Base-by-base conservation (phyloP, 192 early-diverging fungal genomes). In the Gigaspora rosea region DNA sequence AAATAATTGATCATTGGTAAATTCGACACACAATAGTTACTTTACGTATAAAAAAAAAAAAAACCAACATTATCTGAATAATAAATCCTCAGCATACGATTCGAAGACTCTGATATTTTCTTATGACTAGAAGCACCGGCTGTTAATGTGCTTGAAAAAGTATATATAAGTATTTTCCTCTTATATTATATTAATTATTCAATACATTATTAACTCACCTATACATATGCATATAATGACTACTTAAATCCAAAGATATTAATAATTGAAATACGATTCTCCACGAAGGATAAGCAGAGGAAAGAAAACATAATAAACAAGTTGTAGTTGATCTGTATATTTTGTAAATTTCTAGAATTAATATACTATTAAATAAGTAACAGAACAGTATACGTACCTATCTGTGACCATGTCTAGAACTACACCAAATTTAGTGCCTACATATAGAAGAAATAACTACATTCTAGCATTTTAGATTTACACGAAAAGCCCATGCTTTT, bases 331-430 rank as follows among this genome's bases (percentile, higher is more conserved):
- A 94, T 74, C 94, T 89, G 76, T 73, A 50, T 47, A 9, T 5
- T 35, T 22, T 15, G 49, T 64, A 6, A 64, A 49, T n/a, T 10
- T 78, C 8, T 32, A 81, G n/a, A 80, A 15, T 9, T 27, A 73
- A 11, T 16, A 5, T 16, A 79, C 15, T n/a, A 51, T 80, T 41
- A 58, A 11, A 48, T 65, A 35, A 71, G 9, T 27, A 68, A 18
- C 15, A 13, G 0, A 27, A 27, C 20, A 22, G 7, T 61, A 7
- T 49, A 56, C 65, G 47, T 85, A 92, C 89, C 94, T 89, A 84
- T 99, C 98, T 35, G 97, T 98, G 59, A 99, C 96, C 98, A 99
- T 99, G 80, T 99, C 98, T 47, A 99, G 85, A 18, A 98, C 97
- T 35, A 95, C 95, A 49, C 98, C 98, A 85, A 98, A 98, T 70